These are phyloP conservation scores for Pinus taeda DNA, from an alignment of 75 land plant species.

Conservation along the genomic window DNA sequence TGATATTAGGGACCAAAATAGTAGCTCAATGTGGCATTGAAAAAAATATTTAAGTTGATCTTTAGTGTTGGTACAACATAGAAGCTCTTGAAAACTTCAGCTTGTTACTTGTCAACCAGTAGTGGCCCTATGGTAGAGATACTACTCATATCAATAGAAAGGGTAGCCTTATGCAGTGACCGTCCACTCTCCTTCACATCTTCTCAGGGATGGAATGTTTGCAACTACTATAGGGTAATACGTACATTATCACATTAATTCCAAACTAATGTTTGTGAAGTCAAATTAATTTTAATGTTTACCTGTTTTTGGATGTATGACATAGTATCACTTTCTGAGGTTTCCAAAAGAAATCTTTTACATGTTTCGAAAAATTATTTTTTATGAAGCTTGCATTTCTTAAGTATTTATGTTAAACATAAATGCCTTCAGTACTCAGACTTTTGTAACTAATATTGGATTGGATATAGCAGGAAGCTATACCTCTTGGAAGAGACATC, in stretches of 20 bases:
- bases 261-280: not conserved
- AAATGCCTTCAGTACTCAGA: too few relatives aligned
- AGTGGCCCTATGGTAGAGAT: conserved; percentile 64
- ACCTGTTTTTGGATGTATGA: too few relatives aligned
- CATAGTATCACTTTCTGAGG: too few relatives aligned
- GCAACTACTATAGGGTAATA: conserved; percentile 49
- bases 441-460: too few relatives aligned
- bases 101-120: conserved; percentile 62
- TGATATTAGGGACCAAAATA: conserved; percentile 53
- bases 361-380: too few relatives aligned
- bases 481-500: conserved; percentile 36
- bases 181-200: conserved; percentile 30
- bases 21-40: conserved; percentile 50
- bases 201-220: conserved; percentile 13
- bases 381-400: too few relatives aligned
- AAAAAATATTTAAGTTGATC: conserved; percentile 40
- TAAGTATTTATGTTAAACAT: too few relatives aligned
- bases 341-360: too few relatives aligned
- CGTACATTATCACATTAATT: not conserved
- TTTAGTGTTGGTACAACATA: conserved; percentile 41
- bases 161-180: conserved; percentile 62
- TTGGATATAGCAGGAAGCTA: conserved; percentile 25
- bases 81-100: conserved; percentile 48
- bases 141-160: conserved; percentile 58
- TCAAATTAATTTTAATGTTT: not conserved